These are phyloP conservation scores for Biancaea sappan DNA, from an alignment of 306 rosid genomes.

Conservation along the genomic window DNA sequence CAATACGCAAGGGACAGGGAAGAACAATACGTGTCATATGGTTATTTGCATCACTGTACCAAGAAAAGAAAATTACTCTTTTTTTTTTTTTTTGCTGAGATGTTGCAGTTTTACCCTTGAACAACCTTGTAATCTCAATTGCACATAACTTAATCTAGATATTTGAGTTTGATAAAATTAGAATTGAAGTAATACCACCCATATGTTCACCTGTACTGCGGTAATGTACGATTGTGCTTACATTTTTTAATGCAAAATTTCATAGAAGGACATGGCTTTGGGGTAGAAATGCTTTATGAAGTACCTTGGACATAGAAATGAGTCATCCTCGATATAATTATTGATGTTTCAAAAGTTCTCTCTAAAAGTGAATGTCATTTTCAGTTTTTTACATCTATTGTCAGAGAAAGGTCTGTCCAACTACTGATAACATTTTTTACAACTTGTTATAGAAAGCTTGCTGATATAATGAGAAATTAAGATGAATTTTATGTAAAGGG, in stretches of 20 bases:
- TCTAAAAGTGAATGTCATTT: neutral
- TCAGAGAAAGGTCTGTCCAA: neutral
- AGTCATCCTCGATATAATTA: neutral
- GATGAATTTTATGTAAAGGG: neutral
- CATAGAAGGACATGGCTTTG: neutral
- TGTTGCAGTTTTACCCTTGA: neutral
- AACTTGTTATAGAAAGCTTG: neutral
- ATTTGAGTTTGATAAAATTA: neutral
- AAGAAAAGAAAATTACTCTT: neutral
- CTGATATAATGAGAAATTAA: neutral
- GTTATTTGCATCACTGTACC: neutral
- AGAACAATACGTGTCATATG: neutral
- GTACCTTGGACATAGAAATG: neutral
- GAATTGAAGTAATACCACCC: too few species aligned
- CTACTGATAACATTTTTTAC: neutral
- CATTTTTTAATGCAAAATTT: neutral
- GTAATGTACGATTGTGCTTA: neutral
- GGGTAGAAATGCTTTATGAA: neutral
- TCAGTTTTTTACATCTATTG: neutral
- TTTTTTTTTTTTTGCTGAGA: neutral
- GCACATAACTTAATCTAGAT: neutral
- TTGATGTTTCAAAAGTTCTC: neutral
- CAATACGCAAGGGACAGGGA: neutral
- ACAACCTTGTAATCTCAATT: neutral
- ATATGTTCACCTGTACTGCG: neutral